Evolutionary conservation across 2,329 filamentous ascomycete species (phyloP).

Genomic region (Trichoderma sp.): DNA sequence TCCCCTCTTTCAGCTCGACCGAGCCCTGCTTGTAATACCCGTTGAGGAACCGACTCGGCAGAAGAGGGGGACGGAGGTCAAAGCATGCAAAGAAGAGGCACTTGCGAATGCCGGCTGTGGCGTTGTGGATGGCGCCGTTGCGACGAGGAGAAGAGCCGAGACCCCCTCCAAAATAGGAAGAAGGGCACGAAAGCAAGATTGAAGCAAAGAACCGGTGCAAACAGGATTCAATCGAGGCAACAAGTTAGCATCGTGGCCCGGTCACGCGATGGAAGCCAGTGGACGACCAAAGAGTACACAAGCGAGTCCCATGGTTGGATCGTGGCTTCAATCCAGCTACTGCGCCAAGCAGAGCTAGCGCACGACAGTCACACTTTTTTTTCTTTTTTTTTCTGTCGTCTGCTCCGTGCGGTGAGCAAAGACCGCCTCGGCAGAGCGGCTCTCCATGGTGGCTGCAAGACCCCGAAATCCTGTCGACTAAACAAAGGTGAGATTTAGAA

Average conservation of each 20-base stretch:
- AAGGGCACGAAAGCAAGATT: neutral
- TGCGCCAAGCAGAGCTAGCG: constrained; percentile 12
- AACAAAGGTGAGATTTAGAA: neutral
- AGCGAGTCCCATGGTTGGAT: neutral
- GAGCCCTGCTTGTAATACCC: neutral
- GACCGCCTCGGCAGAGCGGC: constrained; percentile 1
- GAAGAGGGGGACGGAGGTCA: neutral
- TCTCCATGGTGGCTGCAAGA: neutral
- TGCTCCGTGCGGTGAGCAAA: constrained; percentile 4
- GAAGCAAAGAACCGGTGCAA: neutral
- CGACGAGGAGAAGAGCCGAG: neutral
- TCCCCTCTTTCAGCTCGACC: constrained; percentile 1
- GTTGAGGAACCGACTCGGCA: neutral
- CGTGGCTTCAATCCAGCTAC: constrained; percentile 15
- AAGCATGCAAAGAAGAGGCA: neutral
- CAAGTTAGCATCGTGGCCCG: neutral
- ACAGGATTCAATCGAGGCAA: neutral
- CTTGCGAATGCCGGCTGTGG: neutral
- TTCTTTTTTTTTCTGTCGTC: neutral
- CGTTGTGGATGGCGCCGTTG: neutral
- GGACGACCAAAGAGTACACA: neutral
- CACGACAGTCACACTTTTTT: constrained; percentile 2
- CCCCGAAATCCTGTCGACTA: neutral
- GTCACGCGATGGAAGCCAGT: constrained; percentile 10
- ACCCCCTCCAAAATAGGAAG: neutral